Conservation (phyloP, 768 basidiomycete species). For the Tremella mesenterica region DNA sequence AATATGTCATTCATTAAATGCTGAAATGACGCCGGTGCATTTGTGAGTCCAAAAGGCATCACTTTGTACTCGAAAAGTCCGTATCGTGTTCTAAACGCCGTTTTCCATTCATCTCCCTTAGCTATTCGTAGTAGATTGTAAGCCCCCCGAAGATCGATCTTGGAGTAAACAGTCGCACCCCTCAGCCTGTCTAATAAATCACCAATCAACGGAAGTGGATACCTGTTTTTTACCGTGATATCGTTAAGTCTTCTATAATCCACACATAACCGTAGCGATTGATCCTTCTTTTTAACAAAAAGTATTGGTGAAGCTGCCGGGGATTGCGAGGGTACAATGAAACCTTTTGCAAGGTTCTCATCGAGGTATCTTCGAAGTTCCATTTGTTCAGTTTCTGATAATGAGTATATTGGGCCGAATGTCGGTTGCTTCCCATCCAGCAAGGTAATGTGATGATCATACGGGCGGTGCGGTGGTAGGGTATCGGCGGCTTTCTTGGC, state of each 20-base stretch:
- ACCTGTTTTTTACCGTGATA: conserved; percentile 17
- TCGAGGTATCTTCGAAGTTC: conserved; percentile 46
- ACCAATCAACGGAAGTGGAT: conserved; percentile 25
- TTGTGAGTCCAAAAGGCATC: conserved; percentile 30
- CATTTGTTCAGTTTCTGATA: conserved; percentile 42
- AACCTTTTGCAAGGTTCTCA: conserved; percentile 38
- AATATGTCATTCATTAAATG: conserved; percentile 21
- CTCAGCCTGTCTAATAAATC: conserved; percentile 19
- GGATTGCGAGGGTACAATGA: conserved; percentile 1
- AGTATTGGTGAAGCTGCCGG: conserved; percentile 24
- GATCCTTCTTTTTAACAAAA: conserved; percentile 47
- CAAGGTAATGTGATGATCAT: conserved; percentile 10
- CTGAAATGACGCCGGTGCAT: conserved; percentile 29
- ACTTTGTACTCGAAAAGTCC: conserved; percentile 22
- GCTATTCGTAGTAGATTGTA: conserved; percentile 48
- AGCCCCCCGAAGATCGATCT: conserved; percentile 45
- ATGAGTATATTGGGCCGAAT: conserved; percentile 43
- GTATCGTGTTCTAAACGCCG: conserved; percentile 43
- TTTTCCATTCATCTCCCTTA: conserved; percentile 49
- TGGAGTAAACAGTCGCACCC: conserved; percentile 16
- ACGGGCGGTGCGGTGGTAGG: conserved; percentile 8
- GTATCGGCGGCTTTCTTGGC: conserved; percentile 3
- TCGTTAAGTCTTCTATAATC: conserved; percentile 40
- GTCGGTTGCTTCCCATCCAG: conserved; percentile 18
- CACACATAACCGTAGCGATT: conserved; percentile 35